A percentile compares a stretch with the other conserved stretches of the same genome.
phyloP scores from a whole-genome alignment of 345 rosid species.

The Erodium maritimum region DNA sequence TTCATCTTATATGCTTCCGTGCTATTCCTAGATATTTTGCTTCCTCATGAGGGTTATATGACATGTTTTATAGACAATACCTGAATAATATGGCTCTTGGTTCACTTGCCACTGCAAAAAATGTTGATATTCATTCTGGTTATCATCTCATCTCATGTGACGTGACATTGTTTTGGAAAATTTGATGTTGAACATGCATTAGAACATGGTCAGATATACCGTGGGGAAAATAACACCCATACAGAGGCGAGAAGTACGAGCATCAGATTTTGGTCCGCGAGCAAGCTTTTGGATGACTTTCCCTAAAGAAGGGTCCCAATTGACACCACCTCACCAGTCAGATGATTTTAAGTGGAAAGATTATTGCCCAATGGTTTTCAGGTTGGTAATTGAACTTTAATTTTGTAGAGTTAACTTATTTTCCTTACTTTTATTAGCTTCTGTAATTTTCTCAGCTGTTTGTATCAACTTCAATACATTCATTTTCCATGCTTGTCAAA shows the following conservation, averaged over 20 bases:
- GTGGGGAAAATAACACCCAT: conserved; percentile 98
- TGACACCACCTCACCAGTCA: conserved; percentile 87
- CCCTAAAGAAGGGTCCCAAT: conserved; percentile 78
- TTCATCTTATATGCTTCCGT: background rate
- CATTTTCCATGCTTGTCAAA: background rate
- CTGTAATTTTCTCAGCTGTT: too few relatives aligned
- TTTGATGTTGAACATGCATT: conserved; percentile 7
- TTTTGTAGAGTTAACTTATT: conserved; percentile 2
- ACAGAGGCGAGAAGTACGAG: conserved; percentile 75
- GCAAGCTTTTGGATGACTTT: conserved; percentile 99
- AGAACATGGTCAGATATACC: conserved; percentile 54
- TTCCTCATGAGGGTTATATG: background rate
- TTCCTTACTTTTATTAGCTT: too few relatives aligned
- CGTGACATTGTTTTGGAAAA: conserved; percentile 5
- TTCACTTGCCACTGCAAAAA: background rate
- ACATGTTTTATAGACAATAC: background rate
- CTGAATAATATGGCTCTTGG: background rate
- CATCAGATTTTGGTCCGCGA: conserved; percentile 79
- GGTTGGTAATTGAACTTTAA: conserved; percentile 31
- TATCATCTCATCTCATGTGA: background rate
- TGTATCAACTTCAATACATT: too few relatives aligned
- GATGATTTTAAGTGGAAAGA: conserved; percentile 98
- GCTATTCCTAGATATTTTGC: background rate
- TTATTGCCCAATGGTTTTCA: conserved; percentile 98
- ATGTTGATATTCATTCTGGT: background rate